Evolutionary conservation across 345 rosid genomes (phyloP).

Genomic region (Dimocarpus longan): DNA sequence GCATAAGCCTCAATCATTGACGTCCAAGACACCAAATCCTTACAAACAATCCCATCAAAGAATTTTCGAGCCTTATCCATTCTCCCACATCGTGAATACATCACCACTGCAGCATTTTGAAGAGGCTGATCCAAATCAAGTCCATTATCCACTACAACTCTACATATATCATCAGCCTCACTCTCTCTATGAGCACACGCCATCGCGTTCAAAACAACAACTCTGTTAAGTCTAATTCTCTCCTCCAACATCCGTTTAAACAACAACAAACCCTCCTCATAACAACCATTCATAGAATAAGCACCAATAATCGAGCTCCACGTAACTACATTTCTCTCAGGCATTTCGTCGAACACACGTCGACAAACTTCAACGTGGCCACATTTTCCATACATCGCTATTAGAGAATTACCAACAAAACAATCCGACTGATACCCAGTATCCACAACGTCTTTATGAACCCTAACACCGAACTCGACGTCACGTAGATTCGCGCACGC

Average conservation of each 20-base stretch:
- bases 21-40: slow-evolving; percentile 38
- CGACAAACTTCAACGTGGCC: slow-evolving; percentile 17
- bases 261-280: slow-evolving; percentile 30
- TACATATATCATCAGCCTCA: slow-evolving; percentile 28
- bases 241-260: slow-evolving; percentile 36
- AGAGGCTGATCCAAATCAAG: slow-evolving; percentile 29
- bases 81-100: slow-evolving; percentile 35
- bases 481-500: slow-evolving; percentile 38
- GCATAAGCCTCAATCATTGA: slow-evolving; percentile 39
- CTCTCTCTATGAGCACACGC: slow-evolving; percentile 24
- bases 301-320: slow-evolving; percentile 41
- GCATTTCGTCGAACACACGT: slow-evolving; percentile 35
- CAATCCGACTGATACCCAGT: slow-evolving; percentile 34
- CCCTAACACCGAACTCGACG: slow-evolving; percentile 27
- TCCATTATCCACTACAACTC: slow-evolving; percentile 27
- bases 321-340: slow-evolving; percentile 35
- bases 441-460: slow-evolving; percentile 31
- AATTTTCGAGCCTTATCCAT: slow-evolving; percentile 28
- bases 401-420: slow-evolving; percentile 42
- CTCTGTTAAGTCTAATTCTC: slow-evolving; percentile 26
- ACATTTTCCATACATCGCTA: slow-evolving; percentile 46
- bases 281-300: slow-evolving; percentile 17
- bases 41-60: slow-evolving; percentile 27
- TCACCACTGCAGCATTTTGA: slow-evolving; percentile 25
- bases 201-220: slow-evolving; percentile 36